Evolutionary conservation across 2,329 filamentous ascomycete genomes (phyloP), one percentile per base, ranked within the genome.

Genomic region (Tolypocladium endophyticum): DNA sequence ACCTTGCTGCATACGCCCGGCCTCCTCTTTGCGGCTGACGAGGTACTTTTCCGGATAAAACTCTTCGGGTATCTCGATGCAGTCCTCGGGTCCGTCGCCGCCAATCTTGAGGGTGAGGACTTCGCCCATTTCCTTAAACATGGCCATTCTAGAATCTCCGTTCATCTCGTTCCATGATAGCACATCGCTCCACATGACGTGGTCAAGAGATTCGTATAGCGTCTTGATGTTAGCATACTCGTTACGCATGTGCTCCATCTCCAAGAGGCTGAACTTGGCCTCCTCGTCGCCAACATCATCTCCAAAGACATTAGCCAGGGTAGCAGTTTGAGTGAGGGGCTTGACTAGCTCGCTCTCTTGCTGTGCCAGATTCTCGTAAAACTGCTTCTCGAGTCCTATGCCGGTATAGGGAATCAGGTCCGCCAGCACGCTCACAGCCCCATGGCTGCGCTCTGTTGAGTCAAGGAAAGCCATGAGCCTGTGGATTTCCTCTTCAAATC

Each of bases 391-490:
- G 25, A 72, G 68, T 11, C 74, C 74, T 23, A 64, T 62, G 39
- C 61, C 67, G n/a, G 69, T 62, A 30, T 65, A 69, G 28, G 76
- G 70, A 16, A 72, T 70, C 38, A 73, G 63, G 16, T 76, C 71
- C 5, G 73, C 68, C 7, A 86, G 69, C 6, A 74, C 71, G 59
- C 83, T 81, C 28, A 77, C 78, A 0, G 80, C 81, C 18, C 81
- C 85, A 63, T 86, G 86, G 52, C 79, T 81, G 52, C 85, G 77
- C 33, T 86, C 81, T 0, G 84, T 85, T 12, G 71, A 73, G 60
- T 87, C 84, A 3, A 87, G 75, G 62, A 87, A 87, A 12, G 83
- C 84, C 74, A 87, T 79, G 6, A 87, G 69, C 18, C 85, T 81
- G 64, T 87, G 84, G 2, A 86, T 64, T 67, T 87, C 85, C 30